phyloP scores from a whole-genome alignment of 2,329 filamentous ascomycete genomes.

The Fusarium drepaniforme region DNA sequence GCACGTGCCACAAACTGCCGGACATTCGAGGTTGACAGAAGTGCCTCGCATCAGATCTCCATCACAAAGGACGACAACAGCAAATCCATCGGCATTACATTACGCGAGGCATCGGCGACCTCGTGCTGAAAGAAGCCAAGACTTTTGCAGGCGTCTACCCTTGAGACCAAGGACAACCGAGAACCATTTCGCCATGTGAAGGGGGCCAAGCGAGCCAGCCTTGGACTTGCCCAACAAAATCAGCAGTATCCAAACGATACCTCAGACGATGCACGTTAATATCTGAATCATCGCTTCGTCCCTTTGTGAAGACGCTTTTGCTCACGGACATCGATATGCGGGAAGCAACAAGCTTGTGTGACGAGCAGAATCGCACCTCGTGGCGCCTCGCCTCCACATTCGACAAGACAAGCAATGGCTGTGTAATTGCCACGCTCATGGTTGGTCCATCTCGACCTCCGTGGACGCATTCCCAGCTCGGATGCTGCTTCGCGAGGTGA shows the following conservation, averaged over 20 bases:
- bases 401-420: conserved; percentile 22
- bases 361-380: background rate
- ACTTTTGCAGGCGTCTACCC: background rate
- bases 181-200: background rate
- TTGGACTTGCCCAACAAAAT: background rate
- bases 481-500: conserved; percentile 20
- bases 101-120: background rate
- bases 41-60: conserved; percentile 1
- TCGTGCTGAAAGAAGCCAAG: background rate
- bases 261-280: background rate
- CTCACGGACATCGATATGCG: background rate
- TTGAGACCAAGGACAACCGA: background rate
- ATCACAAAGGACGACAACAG: background rate
- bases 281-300: background rate
- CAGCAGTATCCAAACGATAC: background rate
- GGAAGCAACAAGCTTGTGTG: conserved; percentile 9
- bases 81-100: background rate
- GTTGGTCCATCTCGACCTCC: conserved; percentile 16
- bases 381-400: conserved; percentile 9
- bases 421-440: conserved; percentile 22
- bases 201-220: background rate
- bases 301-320: background rate
- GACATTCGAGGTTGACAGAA: background rate
- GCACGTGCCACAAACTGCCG: conserved; percentile 15
- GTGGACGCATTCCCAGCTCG: conserved; percentile 9